Evolutionary conservation across 2,329 filamentous ascomycete genomes (phyloP).

Genomic region (Trichoderma sp.): DNA sequence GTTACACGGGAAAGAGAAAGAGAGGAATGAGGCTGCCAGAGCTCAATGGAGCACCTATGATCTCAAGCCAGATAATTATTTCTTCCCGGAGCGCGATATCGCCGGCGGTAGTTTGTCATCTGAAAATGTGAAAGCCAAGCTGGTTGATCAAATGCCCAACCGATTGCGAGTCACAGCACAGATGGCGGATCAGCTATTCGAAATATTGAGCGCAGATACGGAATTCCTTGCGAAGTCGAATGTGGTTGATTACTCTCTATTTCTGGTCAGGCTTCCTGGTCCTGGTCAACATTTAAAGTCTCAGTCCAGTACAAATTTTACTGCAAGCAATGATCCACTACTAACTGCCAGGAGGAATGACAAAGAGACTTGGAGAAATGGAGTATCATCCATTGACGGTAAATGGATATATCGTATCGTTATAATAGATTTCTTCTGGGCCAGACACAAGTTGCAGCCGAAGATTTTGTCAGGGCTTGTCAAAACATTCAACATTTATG

Average conservation of each 20-base stretch:
- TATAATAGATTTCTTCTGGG: conserved; percentile 78
- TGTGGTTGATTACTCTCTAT: conserved; percentile 76
- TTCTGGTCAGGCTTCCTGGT: conserved; percentile 59
- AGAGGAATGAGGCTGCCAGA: conserved; percentile 25
- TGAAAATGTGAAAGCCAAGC: conserved; percentile 65
- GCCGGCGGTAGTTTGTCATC: conserved; percentile 65
- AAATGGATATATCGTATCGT: conserved; percentile 70
- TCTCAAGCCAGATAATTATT: conserved; percentile 74
- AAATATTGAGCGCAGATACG: conserved; percentile 64
- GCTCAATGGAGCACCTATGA: conserved; percentile 71
- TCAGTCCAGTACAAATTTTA: background rate
- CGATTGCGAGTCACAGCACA: conserved; percentile 56
- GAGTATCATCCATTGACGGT: conserved; percentile 63
- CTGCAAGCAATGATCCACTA: background rate
- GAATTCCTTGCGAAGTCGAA: conserved; percentile 64
- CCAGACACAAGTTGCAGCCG: conserved; percentile 70
- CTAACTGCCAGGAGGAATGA: background rate
- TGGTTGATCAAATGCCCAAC: conserved; percentile 70
- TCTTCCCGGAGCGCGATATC: conserved; percentile 75
- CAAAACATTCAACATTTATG: conserved; percentile 64
- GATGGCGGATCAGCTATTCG: conserved; percentile 60
- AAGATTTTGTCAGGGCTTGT: conserved; percentile 68
- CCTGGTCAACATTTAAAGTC: background rate
- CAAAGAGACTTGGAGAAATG: conserved; percentile 59
- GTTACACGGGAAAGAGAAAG: conserved; percentile 57